Evolutionary conservation across 805 yeast genomes (phyloP).

Genomic region (Debaryomyces castellii): DNA sequence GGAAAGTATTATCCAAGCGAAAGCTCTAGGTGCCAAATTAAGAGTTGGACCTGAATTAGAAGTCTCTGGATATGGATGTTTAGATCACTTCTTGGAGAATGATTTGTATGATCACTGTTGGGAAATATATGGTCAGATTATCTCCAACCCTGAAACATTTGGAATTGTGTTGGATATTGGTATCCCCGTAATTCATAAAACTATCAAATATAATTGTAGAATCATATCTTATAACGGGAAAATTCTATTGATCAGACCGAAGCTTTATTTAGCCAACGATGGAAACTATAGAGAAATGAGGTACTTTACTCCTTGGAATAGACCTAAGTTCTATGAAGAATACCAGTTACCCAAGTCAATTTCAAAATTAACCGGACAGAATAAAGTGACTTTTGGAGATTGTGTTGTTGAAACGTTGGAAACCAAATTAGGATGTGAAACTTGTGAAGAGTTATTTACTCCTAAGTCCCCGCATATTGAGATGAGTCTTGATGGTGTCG

Average conservation of each 20-base stretch:
- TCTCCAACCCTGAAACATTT: constrained; percentile 63
- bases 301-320: constrained; percentile 91
- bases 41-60: constrained; percentile 98
- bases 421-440: constrained; percentile 93
- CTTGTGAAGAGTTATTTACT: constrained; percentile 96
- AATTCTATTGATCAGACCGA: constrained; percentile 87
- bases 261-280: constrained; percentile 90
- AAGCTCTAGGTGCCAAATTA: constrained; percentile 67
- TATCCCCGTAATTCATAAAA: constrained; percentile 87
- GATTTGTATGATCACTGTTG: constrained; percentile 88
- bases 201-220: constrained; percentile 89
- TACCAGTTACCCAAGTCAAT: constrained; percentile 71
- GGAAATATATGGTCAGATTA: constrained; percentile 86
- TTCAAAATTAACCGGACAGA: constrained; percentile 64
- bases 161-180: constrained; percentile 89
- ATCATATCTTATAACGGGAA: constrained; percentile 75
- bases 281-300: constrained; percentile 99
- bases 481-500: constrained; percentile 95
- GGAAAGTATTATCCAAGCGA: constrained; percentile 77
- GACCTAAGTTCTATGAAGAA: constrained; percentile 72
- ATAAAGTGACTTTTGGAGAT: constrained; percentile 80
- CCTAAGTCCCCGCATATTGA: constrained; percentile 94
- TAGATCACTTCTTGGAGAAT: constrained; percentile 90
- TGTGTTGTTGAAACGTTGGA: constrained; percentile 82
- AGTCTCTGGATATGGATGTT: constrained; percentile 89